A percentile compares a stretch with the other conserved stretches of the same genome.
phyloP scores from a whole-genome alignment of 2,329 filamentous ascomycete genomes.

The Cercospora janseana region DNA sequence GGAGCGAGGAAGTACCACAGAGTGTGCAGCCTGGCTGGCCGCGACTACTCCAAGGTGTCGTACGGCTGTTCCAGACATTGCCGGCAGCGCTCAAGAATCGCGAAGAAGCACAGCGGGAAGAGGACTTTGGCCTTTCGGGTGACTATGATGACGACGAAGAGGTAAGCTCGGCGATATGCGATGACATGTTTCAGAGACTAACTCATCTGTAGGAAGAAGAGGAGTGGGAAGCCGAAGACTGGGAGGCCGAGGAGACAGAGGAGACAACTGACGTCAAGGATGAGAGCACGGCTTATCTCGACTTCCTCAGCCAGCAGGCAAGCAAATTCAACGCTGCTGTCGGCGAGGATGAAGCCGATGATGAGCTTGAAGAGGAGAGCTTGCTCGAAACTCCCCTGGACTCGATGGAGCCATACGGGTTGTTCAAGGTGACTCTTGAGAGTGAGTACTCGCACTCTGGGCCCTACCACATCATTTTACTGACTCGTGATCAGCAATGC shows the following conservation, averaged over 20 bases:
- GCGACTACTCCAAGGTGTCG: constrained; percentile 81
- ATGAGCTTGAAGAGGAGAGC: constrained; percentile 88
- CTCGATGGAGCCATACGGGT: constrained; percentile 87
- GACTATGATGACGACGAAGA: constrained; percentile 75
- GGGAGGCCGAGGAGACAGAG: constrained; percentile 62
- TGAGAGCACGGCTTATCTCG: constrained; percentile 89
- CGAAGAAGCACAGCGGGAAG: constrained; percentile 80
- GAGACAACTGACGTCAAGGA: constrained; percentile 72
- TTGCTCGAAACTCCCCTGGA: constrained; percentile 92
- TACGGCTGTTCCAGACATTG: constrained; percentile 85
- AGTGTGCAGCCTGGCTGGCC: constrained; percentile 97
- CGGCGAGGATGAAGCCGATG: constrained; percentile 67
- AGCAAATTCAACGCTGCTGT: constrained; percentile 52
- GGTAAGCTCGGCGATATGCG: constrained; percentile 10
- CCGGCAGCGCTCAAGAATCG: constrained; percentile 86
- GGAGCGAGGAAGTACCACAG: constrained; percentile 76
- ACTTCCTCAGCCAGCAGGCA: constrained; percentile 85
- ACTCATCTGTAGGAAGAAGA: constrained; percentile 59
- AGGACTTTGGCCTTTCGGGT: constrained; percentile 76
- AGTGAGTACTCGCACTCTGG: constrained; percentile 41
- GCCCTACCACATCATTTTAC: background rate
- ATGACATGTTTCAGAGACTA: constrained; percentile 5
- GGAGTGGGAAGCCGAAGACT: constrained; percentile 75
- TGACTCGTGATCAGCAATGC: constrained; percentile 57
- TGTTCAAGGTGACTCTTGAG: constrained; percentile 70